These are phyloP conservation scores for Fomitopsis palustris DNA, from an alignment of 1,284 basidiomycete species.

Conservation along the genomic window DNA sequence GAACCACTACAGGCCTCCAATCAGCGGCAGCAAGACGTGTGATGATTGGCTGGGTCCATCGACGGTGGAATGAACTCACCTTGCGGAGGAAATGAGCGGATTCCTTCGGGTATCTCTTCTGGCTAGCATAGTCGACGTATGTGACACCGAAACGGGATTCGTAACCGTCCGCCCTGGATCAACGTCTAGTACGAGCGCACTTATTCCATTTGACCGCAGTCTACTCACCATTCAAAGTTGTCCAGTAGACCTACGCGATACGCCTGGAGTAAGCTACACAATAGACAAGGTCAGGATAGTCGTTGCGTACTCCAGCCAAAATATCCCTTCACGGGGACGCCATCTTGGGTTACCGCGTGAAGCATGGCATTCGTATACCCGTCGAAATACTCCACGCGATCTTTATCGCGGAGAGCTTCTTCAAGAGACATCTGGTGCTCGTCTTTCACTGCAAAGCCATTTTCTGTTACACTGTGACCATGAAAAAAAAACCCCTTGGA, in stretches of 20 bases:
- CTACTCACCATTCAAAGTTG: conserved; percentile 66
- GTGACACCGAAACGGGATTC: conserved; percentile 60
- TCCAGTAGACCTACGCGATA: conserved; percentile 50
- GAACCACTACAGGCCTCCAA: conserved; percentile 1
- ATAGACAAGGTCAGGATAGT: not conserved
- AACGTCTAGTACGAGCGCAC: not conserved
- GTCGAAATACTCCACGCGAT: conserved; percentile 65
- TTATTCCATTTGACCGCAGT: not conserved
- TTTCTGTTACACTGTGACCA: conserved; percentile 55
- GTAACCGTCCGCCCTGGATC: conserved; percentile 55
- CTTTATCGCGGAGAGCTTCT: conserved; percentile 57
- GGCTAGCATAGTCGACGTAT: conserved; percentile 66
- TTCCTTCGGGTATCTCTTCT: conserved; percentile 64
- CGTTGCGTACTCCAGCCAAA: conserved; percentile 60
- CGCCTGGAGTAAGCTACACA: not conserved
- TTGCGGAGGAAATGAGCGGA: conserved; percentile 51
- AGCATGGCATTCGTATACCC: conserved; percentile 59
- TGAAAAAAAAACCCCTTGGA: not conserved
- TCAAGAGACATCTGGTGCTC: conserved; percentile 52
- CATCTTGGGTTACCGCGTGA: conserved; percentile 58
- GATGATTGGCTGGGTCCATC: too few relatives aligned
- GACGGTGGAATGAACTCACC: conserved; percentile 18
- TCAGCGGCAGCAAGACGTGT: not conserved
- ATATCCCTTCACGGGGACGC: conserved; percentile 63
- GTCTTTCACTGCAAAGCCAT: conserved; percentile 68